A percentile compares a stretch with the other conserved stretches of the same genome.
These are phyloP conservation scores for Cubamyces sp. DNA, from an alignment of 768 basidiomycete species.

Conservation along the genomic window DNA sequence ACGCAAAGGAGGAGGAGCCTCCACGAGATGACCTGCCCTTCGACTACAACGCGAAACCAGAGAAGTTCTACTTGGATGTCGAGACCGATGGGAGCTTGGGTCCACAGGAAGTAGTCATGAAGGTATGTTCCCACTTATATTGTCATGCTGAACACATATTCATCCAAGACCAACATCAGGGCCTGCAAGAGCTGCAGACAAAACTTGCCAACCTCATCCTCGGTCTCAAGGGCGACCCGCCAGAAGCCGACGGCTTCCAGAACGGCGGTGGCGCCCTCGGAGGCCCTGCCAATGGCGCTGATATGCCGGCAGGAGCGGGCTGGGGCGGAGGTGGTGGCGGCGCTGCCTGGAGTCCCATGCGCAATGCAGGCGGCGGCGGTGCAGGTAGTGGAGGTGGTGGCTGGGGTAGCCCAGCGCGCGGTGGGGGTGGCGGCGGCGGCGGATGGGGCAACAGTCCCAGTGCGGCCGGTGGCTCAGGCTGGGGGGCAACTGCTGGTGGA, in stretches of 20 bases:
- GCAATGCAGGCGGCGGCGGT: slow-evolving; percentile 36
- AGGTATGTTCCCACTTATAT: slow-evolving; percentile 46
- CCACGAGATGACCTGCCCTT: slow-evolving; percentile 82
- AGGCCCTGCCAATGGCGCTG: slow-evolving; percentile 16
- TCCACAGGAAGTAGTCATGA: slow-evolving; percentile 89
- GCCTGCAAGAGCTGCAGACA: slow-evolving; percentile 75
- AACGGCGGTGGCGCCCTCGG: slow-evolving; percentile 33
- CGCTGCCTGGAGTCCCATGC: slow-evolving; percentile 31
- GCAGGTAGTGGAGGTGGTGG: slow-evolving; percentile 27
- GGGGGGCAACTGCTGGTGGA: slow-evolving; percentile 6
- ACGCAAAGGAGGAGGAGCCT: slow-evolving; percentile 82
- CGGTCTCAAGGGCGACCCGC: slow-evolving; percentile 55
- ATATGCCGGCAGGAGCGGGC: slow-evolving; percentile 20
- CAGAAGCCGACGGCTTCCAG: slow-evolving; percentile 53
- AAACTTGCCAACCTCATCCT: slow-evolving; percentile 82
- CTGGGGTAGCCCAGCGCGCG: slow-evolving; percentile 4
- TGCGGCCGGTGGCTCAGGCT: slow-evolving; percentile 4
- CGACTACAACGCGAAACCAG: slow-evolving; percentile 86
- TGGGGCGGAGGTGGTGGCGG: slow-evolving; percentile 22
- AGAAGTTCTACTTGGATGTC: slow-evolving; percentile 91
- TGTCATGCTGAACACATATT: no score
- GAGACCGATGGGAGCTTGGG: slow-evolving; percentile 92
- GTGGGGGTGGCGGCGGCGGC: slow-evolving; percentile 27
- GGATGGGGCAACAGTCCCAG: slow-evolving; percentile 25
- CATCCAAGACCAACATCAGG: no score